Percentiles rank a stretch among this genome's conserved stretches.
Evolutionary conservation across 2,329 filamentous ascomycete genomes (phyloP).

Genomic region (Graphilbum sp.): DNA sequence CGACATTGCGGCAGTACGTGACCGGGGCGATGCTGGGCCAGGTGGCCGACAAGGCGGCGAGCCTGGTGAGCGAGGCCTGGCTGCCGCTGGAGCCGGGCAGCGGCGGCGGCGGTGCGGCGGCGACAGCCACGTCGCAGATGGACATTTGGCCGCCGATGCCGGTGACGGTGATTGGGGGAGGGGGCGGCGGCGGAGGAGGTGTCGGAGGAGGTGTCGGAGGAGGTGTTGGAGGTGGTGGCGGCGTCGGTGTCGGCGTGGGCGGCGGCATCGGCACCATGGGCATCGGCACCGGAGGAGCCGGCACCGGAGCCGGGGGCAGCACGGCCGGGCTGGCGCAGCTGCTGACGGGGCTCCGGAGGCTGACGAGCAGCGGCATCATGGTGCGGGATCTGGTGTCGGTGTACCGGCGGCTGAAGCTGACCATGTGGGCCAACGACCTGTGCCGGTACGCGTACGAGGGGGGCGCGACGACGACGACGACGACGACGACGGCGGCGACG

Average conservation of each 20-base stretch:
- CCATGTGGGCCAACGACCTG: conserved; percentile 38
- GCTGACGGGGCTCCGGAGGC: too few relatives aligned
- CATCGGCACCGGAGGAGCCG: neutral
- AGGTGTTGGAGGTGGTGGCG: neutral
- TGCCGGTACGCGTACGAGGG: conserved; percentile 16
- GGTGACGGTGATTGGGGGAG: too few relatives aligned
- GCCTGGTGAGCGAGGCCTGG: conserved; percentile 25
- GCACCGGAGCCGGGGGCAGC: neutral
- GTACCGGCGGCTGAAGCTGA: conserved; percentile 44
- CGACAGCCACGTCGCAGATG: neutral
- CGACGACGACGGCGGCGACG: neutral
- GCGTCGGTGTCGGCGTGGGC: too few relatives aligned
- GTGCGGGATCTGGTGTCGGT: conserved; percentile 40
- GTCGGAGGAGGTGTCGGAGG: neutral
- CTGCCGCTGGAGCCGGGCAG: conserved; percentile 13
- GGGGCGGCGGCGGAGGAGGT: neutral
- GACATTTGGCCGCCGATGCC: conserved; percentile 1
- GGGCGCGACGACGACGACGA: conserved; percentile 6
- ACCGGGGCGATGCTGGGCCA: conserved; percentile 19
- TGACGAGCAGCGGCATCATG: conserved; percentile 14
- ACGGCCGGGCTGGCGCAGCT: too few relatives aligned
- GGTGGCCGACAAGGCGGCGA: conserved; percentile 22
- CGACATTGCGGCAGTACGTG: conserved; percentile 22
- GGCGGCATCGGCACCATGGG: too few relatives aligned
- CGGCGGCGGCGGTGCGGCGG: too few relatives aligned